A percentile compares a stretch with the other conserved stretches of the same genome.
Conservation (phyloP, 2,329 filamentous ascomycete genomes). For the Aspergillus oerlinghausenensis region DNA sequence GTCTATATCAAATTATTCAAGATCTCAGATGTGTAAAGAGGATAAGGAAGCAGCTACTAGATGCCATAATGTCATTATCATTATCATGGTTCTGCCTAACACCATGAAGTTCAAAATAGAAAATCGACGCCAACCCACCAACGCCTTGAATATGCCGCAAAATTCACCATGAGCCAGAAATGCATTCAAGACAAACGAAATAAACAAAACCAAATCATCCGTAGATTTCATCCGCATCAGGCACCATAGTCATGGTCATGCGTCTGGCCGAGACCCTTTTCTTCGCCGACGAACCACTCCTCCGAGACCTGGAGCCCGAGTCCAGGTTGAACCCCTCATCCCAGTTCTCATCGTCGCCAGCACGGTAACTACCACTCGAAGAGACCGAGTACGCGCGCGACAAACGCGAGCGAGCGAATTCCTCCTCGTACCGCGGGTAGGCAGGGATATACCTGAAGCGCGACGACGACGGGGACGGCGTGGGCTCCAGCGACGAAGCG, state of each 20-base stretch:
- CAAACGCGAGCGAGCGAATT: conserved; percentile 6
- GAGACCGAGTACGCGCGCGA: conserved; percentile 9
- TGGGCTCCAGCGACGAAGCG: not conserved
- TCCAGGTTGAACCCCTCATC: not conserved
- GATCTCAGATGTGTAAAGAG: not conserved
- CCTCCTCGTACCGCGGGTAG: conserved; percentile 20
- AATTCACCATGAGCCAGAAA: not conserved
- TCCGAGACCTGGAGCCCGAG: not conserved
- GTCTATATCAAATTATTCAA: not conserved
- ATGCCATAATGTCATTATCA: not conserved
- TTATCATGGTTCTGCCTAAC: not conserved
- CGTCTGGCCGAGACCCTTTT: conserved; percentile 18
- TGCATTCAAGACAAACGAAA: not conserved
- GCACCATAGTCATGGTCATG: conserved; percentile 35
- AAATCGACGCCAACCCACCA: not conserved
- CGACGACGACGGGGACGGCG: conserved; percentile 4
- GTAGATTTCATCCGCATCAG: conserved; percentile 34
- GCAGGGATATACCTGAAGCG: conserved; percentile 33
- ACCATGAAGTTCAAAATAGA: not conserved
- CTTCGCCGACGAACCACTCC: conserved; percentile 18
- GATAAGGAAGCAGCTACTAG: not conserved
- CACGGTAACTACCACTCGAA: not conserved
- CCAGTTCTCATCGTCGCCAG: not conserved
- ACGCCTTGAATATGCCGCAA: not conserved
- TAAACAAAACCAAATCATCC: conserved; percentile 15